Evolutionary conservation across 192 early-diverging fungal species (phyloP).

Genomic region (Radiomyces spectabilis): DNA sequence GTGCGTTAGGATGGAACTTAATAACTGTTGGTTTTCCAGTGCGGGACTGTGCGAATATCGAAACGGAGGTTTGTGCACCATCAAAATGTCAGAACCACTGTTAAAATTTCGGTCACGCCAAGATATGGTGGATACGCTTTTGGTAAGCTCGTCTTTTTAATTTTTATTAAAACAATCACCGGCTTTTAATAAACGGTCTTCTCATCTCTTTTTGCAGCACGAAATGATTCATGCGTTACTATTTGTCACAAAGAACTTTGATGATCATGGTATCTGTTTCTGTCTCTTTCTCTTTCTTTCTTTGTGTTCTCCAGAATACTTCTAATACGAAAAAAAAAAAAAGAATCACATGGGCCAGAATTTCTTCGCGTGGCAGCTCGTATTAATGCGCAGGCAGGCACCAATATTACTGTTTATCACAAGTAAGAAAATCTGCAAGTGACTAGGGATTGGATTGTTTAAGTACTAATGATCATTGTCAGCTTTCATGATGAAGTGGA

Average conservation of each 20-base stretch:
- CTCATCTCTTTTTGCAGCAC: constrained; percentile 21
- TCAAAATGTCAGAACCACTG: constrained; percentile 53
- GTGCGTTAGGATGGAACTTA: background rate
- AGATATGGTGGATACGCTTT: constrained; percentile 56
- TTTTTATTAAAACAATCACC: too few species aligned
- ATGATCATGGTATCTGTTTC: constrained; percentile 28
- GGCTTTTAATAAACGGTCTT: background rate
- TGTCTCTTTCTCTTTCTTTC: background rate
- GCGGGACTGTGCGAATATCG: constrained; percentile 53
- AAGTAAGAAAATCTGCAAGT: constrained; percentile 15
- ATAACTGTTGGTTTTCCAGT: constrained; percentile 11
- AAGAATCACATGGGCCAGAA: constrained; percentile 42
- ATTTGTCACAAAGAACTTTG: constrained; percentile 48
- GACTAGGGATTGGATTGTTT: background rate
- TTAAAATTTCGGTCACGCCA: constrained; percentile 54
- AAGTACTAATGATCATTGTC: background rate
- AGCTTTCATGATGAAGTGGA: constrained; percentile 58
- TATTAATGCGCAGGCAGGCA: constrained; percentile 42
- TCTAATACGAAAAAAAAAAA: background rate
- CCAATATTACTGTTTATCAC: constrained; percentile 59
- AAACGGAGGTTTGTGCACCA: constrained; percentile 35
- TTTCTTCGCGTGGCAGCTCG: constrained; percentile 44
- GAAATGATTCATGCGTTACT: constrained; percentile 69
- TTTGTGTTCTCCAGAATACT: background rate
- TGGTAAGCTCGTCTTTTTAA: constrained; percentile 16